phyloP scores from a whole-genome alignment of 371 early-diverging fungal genomes.

The Mortierella sp. region DNA sequence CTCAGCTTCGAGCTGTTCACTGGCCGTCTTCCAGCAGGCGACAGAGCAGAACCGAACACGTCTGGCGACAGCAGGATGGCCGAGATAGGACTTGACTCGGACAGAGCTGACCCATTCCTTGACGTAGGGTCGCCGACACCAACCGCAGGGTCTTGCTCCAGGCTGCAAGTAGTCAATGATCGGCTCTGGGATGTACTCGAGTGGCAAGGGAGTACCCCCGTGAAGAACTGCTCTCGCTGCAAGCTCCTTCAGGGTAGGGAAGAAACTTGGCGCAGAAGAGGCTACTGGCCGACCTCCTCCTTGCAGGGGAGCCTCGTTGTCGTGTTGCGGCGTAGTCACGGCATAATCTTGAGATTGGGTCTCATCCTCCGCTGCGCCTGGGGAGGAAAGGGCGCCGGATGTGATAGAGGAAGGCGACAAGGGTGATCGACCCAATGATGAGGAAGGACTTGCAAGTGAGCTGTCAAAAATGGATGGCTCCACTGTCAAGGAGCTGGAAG shows the following conservation, averaged over 20 bases:
- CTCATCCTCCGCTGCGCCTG: background rate
- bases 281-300: conserved; percentile 41
- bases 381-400: background rate
- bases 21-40: conserved; percentile 62
- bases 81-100: conserved; percentile 71
- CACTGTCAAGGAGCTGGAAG: conserved; percentile 1
- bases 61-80: conserved; percentile 73
- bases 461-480: conserved; percentile 46
- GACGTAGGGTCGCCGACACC: conserved; percentile 68
- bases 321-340: background rate
- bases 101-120: conserved; percentile 77
- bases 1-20: conserved; percentile 46
- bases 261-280: conserved; percentile 38
- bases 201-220: conserved; percentile 28
- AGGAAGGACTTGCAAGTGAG: conserved; percentile 14
- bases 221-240: conserved; percentile 40
- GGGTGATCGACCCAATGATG: background rate
- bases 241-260: conserved; percentile 39
- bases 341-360: background rate
- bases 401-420: conserved; percentile 9
- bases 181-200: conserved; percentile 56
- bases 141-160: conserved; percentile 63
- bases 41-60: conserved; percentile 72
- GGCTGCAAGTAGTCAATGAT: conserved; percentile 64
- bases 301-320: conserved; percentile 37